Percentiles rank a stretch among this genome's conserved stretches.
Evolutionary conservation across 306 rosid genomes (phyloP).

Genomic region (Abrus pulchellus): DNA sequence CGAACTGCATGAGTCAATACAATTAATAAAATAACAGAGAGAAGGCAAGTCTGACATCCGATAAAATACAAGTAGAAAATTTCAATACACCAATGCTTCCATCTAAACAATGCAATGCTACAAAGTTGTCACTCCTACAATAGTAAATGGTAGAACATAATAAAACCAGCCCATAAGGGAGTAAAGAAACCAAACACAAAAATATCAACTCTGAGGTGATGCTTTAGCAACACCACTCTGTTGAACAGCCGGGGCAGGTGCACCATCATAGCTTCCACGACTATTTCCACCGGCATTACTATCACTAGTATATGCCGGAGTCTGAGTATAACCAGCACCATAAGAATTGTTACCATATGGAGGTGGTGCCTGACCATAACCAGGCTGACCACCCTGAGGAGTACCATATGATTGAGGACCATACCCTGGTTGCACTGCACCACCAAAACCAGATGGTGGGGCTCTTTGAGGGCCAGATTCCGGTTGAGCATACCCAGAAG

Average conservation of each 20-base stretch:
- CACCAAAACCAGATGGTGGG: constrained; percentile 70
- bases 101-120: constrained; percentile 52
- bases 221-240: constrained; percentile 73
- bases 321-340: constrained; percentile 77
- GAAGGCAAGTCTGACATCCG: constrained; percentile 10
- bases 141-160: constrained; percentile 34
- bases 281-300: constrained; percentile 39
- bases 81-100: constrained; percentile 32
- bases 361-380: constrained; percentile 82
- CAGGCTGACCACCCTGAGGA: constrained; percentile 64
- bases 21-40: neutral
- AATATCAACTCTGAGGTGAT: constrained; percentile 76
- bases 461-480: constrained; percentile 70
- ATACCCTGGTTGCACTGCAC: constrained; percentile 74
- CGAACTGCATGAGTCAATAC: neutral
- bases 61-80: constrained; percentile 5
- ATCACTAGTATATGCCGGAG: constrained; percentile 70
- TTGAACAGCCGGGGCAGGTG: constrained; percentile 67
- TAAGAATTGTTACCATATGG: constrained; percentile 67
- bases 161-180: neutral
- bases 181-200: neutral
- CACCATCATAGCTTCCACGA: constrained; percentile 37
- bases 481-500: constrained; percentile 75
- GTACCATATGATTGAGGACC: constrained; percentile 82
- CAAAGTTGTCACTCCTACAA: constrained; percentile 31